Percentiles rank a stretch among this genome's conserved stretches.
Evolutionary conservation across 2,329 filamentous ascomycete genomes (phyloP).

Genomic region (Penicillium sclerotigenum): DNA sequence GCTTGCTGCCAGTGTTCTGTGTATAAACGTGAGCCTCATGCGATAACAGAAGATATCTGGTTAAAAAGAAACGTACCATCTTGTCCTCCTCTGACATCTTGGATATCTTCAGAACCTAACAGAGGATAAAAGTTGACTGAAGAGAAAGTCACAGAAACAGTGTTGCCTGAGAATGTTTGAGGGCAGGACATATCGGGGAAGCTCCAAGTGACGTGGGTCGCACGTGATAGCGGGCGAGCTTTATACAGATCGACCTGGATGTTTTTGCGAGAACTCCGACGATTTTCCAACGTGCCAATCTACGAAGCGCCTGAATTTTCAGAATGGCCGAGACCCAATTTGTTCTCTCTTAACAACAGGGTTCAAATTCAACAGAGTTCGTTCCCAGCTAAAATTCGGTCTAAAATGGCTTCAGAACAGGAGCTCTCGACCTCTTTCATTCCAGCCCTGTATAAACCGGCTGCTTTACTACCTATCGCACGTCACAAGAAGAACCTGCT

Average conservation of each 20-base stretch:
- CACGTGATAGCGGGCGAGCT: constrained; percentile 24
- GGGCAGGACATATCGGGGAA: constrained; percentile 20
- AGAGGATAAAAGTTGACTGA: constrained; percentile 1
- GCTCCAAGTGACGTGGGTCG: constrained; percentile 28
- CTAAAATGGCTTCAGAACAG: constrained; percentile 43
- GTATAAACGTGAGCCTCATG: constrained; percentile 22
- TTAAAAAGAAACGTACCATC: constrained; percentile 25
- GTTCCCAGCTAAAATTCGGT: background rate
- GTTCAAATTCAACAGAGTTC: background rate
- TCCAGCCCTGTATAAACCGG: constrained; percentile 79
- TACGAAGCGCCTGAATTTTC: background rate
- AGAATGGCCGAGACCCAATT: constrained; percentile 1
- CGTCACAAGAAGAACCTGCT: constrained; percentile 75
- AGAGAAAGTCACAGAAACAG: constrained; percentile 4
- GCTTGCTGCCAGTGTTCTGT: constrained; percentile 39
- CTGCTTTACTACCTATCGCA: constrained; percentile 79
- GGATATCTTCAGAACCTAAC: background rate
- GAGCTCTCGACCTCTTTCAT: constrained; percentile 57
- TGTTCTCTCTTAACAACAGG: background rate
- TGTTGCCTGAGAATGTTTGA: constrained; percentile 19
- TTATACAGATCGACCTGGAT: constrained; percentile 15
- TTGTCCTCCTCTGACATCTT: constrained; percentile 41
- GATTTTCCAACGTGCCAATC: background rate
- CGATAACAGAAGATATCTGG: constrained; percentile 9
- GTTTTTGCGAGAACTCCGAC: constrained; percentile 9